phyloP scores from a whole-genome alignment of 2,329 filamentous ascomycete species.

The Thermomyces lanuginosus region DNA sequence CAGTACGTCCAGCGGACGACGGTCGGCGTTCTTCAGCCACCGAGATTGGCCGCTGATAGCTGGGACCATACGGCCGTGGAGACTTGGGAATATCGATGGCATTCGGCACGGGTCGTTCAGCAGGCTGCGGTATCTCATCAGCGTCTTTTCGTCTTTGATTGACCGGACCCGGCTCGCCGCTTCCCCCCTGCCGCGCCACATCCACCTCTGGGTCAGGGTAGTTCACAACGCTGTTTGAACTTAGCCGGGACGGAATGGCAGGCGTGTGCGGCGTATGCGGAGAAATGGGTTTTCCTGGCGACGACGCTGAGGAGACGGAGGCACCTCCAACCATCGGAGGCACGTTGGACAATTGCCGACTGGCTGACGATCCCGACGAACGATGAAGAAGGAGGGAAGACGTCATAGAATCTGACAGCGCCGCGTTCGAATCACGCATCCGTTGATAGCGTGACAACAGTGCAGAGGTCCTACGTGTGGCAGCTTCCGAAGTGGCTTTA shows the following conservation, averaged over 20 bases:
- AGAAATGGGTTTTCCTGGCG: conserved; percentile 76
- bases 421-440: conserved; percentile 79
- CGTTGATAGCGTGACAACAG: conserved; percentile 72
- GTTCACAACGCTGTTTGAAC: conserved; percentile 71
- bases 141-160: no score
- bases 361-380: conserved; percentile 61
- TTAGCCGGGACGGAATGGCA: conserved; percentile 81
- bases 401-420: conserved; percentile 81
- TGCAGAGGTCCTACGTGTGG: conserved; percentile 58
- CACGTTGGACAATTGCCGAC: conserved; percentile 53
- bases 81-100: conserved; percentile 36
- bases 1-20: conserved; percentile 3
- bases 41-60: conserved; percentile 31
- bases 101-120: conserved; percentile 20
- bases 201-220: conserved; percentile 34
- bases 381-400: conserved; percentile 74
- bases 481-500: conserved; percentile 43
- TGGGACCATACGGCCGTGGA: conserved; percentile 24
- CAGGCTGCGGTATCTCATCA: conserved; percentile 18
- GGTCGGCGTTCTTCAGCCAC: conserved; percentile 22
- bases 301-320: conserved; percentile 70
- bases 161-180: no score
- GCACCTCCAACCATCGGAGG: conserved; percentile 46
- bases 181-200: no score
- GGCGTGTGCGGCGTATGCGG: conserved; percentile 86